Evolutionary conservation across 2,329 filamentous ascomycete genomes (phyloP), one percentile per base, ranked within the genome.

Genomic region (Penicillium fuscoglaucum): DNA sequence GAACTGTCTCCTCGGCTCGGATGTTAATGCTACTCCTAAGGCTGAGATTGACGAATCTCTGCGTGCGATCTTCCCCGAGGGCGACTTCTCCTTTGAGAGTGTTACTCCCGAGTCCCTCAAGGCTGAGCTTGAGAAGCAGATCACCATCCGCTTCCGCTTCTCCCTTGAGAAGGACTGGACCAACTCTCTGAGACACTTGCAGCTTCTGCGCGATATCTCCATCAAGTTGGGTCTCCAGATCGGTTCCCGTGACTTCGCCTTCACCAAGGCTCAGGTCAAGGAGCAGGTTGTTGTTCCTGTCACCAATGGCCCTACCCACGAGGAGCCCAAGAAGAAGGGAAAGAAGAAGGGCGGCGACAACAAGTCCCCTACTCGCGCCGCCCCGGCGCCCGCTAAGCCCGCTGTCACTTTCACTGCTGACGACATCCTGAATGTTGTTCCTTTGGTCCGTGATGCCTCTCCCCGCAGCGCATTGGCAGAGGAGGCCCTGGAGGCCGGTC

Each of bases 401-500:
- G 76, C 68, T 66, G 74, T 75, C 60, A 92, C 90, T 0, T 98
- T 99, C 77, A 83, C 80, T 52, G 82, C 91, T 0, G 92, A 96
- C 60, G 92, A 99, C 68, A 84, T 99, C 63, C 78, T 96, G 65
- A 97, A 97, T 76, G 83, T 97, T 60, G 90, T 97, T n/a, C 95
- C 95, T 8, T 80, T 98, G 46, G 86, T 98, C 70, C 98, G 98
- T 82, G 93, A 99, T 73, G 95, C 95, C 4, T 88, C 90, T 60
- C 95, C 93, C 40, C 89, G 91, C 76, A 97, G 93, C 73, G 82
- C 91, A 28, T 84, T 99, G 61, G 93, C 95, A 0, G 95, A 99
- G 75, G 95, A 99, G 78, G 93, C 95, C 15, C 82, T 99, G 44
- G 95, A 99, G 76, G 95, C 93, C 57, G 95, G 95, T 26, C 90